A percentile compares a stretch with the other conserved stretches of the same genome.
Evolutionary conservation across 257 asterid species (phyloP).

Genomic region (Solanum rostratum): DNA sequence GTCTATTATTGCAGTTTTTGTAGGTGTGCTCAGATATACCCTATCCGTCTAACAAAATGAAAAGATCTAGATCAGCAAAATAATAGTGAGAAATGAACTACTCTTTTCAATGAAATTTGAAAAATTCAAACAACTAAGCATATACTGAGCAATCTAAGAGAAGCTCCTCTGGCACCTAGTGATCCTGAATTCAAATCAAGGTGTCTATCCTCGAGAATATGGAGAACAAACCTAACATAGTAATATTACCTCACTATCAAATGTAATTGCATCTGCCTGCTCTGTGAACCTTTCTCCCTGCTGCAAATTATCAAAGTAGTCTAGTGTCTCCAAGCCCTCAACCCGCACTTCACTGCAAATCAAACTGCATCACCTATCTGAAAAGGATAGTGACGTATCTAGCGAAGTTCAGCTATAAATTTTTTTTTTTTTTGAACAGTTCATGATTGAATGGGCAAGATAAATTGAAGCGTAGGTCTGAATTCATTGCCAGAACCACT

Average conservation of each 20-base stretch:
- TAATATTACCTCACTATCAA: slow-evolving; percentile 67
- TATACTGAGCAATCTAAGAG: neutral
- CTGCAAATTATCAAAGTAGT: slow-evolving; percentile 58
- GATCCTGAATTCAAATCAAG: neutral
- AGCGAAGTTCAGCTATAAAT: slow-evolving; percentile 5
- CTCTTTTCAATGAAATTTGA: neutral
- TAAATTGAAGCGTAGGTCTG: neutral
- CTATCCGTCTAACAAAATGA: slow-evolving; percentile 47
- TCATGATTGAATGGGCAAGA: neutral
- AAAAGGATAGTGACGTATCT: slow-evolving; percentile 13
- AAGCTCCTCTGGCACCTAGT: neutral
- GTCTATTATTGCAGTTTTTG: slow-evolving; percentile 78
- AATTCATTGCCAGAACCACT: neutral
- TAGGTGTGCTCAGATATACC: slow-evolving; percentile 65
- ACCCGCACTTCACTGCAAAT: slow-evolving; percentile 80
- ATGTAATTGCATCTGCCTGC: slow-evolving; percentile 89
- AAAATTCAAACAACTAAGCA: neutral
- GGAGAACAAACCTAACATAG: neutral
- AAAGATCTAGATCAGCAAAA: neutral
- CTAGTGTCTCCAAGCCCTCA: slow-evolving; percentile 90
- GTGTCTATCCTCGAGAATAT: neutral
- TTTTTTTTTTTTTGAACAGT: neutral
- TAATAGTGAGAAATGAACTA: neutral
- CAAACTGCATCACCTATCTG: slow-evolving; percentile 32
- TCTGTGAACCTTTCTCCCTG: slow-evolving; percentile 60